phyloP scores from a whole-genome alignment of 345 rosid genomes.

The Orychophragmus violaceus region DNA sequence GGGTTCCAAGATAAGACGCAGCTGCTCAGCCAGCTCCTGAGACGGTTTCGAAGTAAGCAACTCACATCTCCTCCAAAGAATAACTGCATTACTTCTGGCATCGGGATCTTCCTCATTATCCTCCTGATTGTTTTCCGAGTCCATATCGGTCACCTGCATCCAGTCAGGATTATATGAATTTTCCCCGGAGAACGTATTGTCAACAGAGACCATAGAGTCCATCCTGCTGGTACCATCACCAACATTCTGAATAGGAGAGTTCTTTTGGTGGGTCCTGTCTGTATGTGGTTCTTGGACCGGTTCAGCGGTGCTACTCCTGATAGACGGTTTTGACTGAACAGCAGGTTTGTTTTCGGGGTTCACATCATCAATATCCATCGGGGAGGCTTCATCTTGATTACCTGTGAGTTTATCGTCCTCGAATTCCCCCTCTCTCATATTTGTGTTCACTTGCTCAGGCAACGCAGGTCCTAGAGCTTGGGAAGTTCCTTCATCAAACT shows the following conservation, averaged over 20 bases:
- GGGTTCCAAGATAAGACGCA: conserved; percentile 92
- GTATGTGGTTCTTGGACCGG: conserved; percentile 35
- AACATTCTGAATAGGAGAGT: conserved; percentile 20
- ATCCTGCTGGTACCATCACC: conserved; percentile 34
- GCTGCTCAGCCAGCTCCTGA: conserved; percentile 89
- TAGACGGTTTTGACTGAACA: conserved; percentile 28
- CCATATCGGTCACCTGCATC: conserved; percentile 42
- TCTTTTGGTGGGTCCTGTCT: conserved; percentile 33
- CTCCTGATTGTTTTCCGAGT: conserved; percentile 32
- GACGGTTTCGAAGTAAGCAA: conserved; percentile 65
- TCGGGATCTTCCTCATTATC: conserved; percentile 45
- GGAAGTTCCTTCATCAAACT: conserved; percentile 65
- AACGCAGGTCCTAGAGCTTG: conserved; percentile 90
- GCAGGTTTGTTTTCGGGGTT: conserved; percentile 36
- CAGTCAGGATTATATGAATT: conserved; percentile 36
- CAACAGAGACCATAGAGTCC: conserved; percentile 51
- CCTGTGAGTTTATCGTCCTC: conserved; percentile 43
- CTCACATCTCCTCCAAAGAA: conserved; percentile 82
- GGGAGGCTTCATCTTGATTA: conserved; percentile 39
- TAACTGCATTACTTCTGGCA: conserved; percentile 38
- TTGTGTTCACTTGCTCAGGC: conserved; percentile 64
- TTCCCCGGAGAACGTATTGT: conserved; percentile 40
- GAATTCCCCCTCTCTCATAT: conserved; percentile 37
- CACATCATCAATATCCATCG: conserved; percentile 62
- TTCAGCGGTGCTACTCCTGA: conserved; percentile 39